phyloP scores from a whole-genome alignment of 108 stramenopile species.

The Skeletonema grethae region DNA sequence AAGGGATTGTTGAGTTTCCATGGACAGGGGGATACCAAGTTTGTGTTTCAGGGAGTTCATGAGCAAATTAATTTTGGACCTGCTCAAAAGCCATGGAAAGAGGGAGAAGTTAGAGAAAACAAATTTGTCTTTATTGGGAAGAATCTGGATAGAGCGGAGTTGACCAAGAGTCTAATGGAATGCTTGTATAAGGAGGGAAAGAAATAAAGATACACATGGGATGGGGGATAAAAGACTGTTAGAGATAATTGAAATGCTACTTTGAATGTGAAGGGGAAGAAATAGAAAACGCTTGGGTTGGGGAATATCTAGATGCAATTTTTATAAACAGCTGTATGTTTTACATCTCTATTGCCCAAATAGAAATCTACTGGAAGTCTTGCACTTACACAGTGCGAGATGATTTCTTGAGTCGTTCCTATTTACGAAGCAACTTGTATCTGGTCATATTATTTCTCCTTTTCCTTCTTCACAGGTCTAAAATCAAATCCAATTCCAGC shows the following conservation, averaged over 20 bases:
- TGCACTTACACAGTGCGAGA: background rate
- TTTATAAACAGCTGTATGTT: background rate
- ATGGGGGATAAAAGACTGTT: background rate
- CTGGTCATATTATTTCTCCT: background rate
- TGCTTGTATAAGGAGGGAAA: conserved; percentile 88
- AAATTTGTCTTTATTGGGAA: conserved; percentile 98
- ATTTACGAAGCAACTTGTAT: too few species aligned
- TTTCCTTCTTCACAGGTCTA: background rate
- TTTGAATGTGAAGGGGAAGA: too few species aligned
- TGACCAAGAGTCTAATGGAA: conserved; percentile 88
- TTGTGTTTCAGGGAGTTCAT: conserved; percentile 98
- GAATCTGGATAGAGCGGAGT: conserved; percentile 82
- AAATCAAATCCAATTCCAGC: conserved; percentile 23
- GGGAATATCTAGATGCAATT: background rate
- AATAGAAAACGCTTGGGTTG: background rate
- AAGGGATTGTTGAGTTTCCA: conserved; percentile 94
- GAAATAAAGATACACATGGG: background rate
- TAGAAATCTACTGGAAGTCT: background rate
- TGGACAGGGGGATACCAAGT: conserved; percentile 93
- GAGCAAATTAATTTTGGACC: conserved; percentile 98
- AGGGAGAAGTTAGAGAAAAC: conserved; percentile 77
- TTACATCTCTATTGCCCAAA: background rate
- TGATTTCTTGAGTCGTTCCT: background rate
- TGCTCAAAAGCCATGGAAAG: conserved; percentile 84
- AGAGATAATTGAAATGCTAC: background rate